Base-by-base conservation (phyloP, 306 rosid species). In the Acacia melanoxylon region DNA sequence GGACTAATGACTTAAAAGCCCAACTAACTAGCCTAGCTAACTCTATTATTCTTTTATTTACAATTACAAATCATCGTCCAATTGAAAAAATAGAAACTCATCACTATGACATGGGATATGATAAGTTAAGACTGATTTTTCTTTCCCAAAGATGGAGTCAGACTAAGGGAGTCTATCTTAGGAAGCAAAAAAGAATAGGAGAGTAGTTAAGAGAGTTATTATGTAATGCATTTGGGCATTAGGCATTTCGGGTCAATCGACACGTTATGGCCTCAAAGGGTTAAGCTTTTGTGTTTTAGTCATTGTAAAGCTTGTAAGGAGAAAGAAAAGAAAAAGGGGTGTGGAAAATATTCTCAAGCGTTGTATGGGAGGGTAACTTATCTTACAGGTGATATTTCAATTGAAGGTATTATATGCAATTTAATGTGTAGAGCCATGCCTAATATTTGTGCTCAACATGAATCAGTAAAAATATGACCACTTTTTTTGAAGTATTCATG, bases 21-120 rank as follows among this genome's bases (percentile, higher is more conserved):
- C 16, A 48, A 48, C 52, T 14, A 48, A 48, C 52, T 48, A 11
- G 52, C 52, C 52, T 14, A 48, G 13, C 52, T 48, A 14, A 48
- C 52, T 3, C 16, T 48, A 10, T 48, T 14, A 48, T 48, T 48
- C 15, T 48, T 48, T 14, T 48, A 10, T 1, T 48, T 48, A 48
- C 4, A 14, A 48, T 14, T 5, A 48, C 52, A 6, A 37, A 37
- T 37, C 1, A 51, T 16, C 25, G 8, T 51, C 15, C 56, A 46
- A 75, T 40, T 49, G 59, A 75, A 56, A 8, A 74, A 46, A 74
- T 5, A 27, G 52, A 54, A 70, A 45, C 24, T 81, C 76, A 51
- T 49, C 44, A 69, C 37, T 49, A 44, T 31, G 10, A 80, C 10
- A 74, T 22, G 76, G 40, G 48, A 68, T 37, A 37, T 37, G 29